phyloP scores from a whole-genome alignment of 208 protist species.

The Histomonas meleagridis region DNA sequence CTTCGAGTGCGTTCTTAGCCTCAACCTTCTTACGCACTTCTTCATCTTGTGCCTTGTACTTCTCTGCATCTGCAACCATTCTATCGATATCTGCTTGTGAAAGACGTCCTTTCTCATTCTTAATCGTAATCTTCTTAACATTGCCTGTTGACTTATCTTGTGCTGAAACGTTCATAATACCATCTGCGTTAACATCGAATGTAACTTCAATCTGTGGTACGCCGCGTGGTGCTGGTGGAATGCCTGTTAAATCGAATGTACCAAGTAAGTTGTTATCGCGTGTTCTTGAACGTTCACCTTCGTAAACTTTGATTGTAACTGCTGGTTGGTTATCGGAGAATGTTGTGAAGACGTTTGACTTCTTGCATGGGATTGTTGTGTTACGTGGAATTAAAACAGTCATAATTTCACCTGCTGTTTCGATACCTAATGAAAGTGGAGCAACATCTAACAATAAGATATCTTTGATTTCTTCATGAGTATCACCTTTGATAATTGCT shows the following conservation, averaged over 20 bases:
- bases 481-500: slow-evolving; percentile 77
- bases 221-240: slow-evolving; percentile 61
- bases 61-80: too few species aligned
- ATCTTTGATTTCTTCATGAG: slow-evolving; percentile 54
- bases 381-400: slow-evolving; percentile 69
- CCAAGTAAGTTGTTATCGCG: slow-evolving; percentile 95
- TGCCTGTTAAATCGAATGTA: slow-evolving; percentile 72
- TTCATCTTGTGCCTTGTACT: too few species aligned
- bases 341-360: slow-evolving; percentile 52
- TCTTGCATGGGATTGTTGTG: slow-evolving; percentile 59
- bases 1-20: too few species aligned
- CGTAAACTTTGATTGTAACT: slow-evolving; percentile 19
- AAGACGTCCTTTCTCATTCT: neutral
- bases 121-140: neutral
- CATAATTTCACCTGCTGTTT: slow-evolving; percentile 69
- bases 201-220: slow-evolving; percentile 77
- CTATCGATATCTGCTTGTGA: neutral
- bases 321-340: neutral
- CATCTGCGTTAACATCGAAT: slow-evolving; percentile 93
- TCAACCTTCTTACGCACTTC: too few species aligned
- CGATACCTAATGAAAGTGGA: slow-evolving; percentile 56
- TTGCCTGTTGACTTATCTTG: neutral
- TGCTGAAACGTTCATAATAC: slow-evolving; percentile 85
- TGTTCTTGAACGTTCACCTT: slow-evolving; percentile 65
- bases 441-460: slow-evolving; percentile 55